Evolutionary conservation across 2,329 filamentous ascomycete genomes (phyloP).

Genomic region (Alternaria alternata): DNA sequence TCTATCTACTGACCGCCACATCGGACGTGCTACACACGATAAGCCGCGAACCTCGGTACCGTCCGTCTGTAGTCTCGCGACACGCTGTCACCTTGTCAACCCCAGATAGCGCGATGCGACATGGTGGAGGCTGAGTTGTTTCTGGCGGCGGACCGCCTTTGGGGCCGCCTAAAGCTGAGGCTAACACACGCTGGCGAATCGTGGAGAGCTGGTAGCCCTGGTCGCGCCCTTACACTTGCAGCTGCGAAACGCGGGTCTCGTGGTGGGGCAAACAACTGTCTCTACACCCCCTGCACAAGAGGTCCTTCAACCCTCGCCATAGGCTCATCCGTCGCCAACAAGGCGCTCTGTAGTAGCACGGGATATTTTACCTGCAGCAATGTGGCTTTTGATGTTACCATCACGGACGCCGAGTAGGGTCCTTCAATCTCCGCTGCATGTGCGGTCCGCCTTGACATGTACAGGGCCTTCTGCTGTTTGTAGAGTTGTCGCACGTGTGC

Average conservation of each 20-base stretch:
- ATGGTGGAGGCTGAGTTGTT: slow-evolving; percentile 16
- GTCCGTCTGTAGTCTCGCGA: background rate
- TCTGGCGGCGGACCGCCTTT: slow-evolving; percentile 14
- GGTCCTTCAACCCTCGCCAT: background rate
- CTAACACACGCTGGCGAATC: slow-evolving; percentile 4
- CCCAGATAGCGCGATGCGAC: slow-evolving; percentile 3
- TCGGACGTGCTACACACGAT: background rate
- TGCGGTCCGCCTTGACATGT: background rate
- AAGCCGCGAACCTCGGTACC: slow-evolving; percentile 1
- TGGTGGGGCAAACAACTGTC: slow-evolving; percentile 14
- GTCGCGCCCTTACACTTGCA: background rate
- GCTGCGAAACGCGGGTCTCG: slow-evolving; percentile 7
- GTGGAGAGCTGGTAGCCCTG: slow-evolving; percentile 2
- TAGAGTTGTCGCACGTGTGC: background rate
- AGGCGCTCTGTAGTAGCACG: background rate
- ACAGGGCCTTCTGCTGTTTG: background rate
- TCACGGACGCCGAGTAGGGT: background rate
- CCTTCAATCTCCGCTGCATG: slow-evolving; percentile 4
- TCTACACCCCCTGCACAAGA: background rate
- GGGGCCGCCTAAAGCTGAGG: slow-evolving; percentile 6
- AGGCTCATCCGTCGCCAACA: background rate
- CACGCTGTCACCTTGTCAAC: slow-evolving; percentile 8
- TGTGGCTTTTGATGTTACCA: background rate
- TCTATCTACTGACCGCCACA: slow-evolving; percentile 5
- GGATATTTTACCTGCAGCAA: background rate